A percentile compares a stretch with the other conserved stretches of the same genome.
phyloP scores from a whole-genome alignment of 2,329 filamentous ascomycete genomes.

The Botrytis galanthina region DNA sequence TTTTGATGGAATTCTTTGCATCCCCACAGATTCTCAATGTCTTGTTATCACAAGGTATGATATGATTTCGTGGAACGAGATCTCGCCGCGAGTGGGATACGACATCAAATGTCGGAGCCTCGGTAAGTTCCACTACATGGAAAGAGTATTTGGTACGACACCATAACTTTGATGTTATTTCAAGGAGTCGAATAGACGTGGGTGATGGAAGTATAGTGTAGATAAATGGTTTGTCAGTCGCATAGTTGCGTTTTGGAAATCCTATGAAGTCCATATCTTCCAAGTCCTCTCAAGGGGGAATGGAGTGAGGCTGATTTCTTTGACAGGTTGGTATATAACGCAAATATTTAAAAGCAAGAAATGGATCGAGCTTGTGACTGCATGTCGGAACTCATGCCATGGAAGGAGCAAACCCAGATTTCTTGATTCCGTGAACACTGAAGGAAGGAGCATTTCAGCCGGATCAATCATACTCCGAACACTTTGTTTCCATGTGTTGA shows the following conservation, averaged over 20 bases:
- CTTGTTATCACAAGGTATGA: neutral
- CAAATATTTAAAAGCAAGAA: neutral
- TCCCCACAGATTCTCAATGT: neutral
- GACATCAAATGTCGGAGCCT: conserved; percentile 9
- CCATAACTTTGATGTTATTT: conserved; percentile 9
- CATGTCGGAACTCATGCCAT: neutral
- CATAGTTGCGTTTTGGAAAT: neutral
- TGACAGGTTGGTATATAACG: neutral
- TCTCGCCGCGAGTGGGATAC: conserved; percentile 11
- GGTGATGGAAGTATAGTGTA: conserved; percentile 10
- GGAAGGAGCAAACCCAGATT: neutral
- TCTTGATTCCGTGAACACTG: neutral
- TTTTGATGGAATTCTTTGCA: conserved; percentile 1
- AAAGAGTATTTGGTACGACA: conserved; percentile 6
- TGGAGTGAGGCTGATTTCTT: neutral
- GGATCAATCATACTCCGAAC: neutral
- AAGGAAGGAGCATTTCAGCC: neutral
- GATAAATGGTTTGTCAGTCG: neutral
- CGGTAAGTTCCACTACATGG: conserved; percentile 3
- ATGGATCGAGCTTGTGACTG: neutral
- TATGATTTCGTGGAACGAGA: conserved; percentile 9
- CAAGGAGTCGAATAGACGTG: conserved; percentile 13
- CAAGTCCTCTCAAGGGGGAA: neutral
- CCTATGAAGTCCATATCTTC: neutral
- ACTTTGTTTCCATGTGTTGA: neutral